phyloP scores from a whole-genome alignment of 2,329 filamentous ascomycete species.

The Fusarium pseudonygamai region DNA sequence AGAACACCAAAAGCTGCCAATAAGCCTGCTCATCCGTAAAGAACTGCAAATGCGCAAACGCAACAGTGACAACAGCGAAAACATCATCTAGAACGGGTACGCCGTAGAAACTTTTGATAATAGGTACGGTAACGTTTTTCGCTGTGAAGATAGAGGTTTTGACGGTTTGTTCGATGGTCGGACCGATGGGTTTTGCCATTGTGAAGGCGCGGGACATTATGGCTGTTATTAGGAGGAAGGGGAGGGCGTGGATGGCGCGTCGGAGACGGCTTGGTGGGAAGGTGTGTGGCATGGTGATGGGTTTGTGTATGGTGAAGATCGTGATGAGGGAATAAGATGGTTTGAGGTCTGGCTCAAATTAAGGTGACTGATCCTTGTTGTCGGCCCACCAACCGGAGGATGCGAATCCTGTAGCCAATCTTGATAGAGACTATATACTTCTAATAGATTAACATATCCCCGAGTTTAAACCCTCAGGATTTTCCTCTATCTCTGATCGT shows the following conservation, averaged over 20 bases:
- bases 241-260: slow-evolving; percentile 32
- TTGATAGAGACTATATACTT: not conserved
- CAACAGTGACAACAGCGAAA: slow-evolving; percentile 27
- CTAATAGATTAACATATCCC: too few species aligned
- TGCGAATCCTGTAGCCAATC: not conserved
- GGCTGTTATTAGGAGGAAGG: slow-evolving; percentile 30
- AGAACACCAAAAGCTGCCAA: slow-evolving; percentile 43
- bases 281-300: not conserved
- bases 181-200: slow-evolving; percentile 33
- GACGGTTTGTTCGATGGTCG: slow-evolving; percentile 7
- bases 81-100: slow-evolving; percentile 34
- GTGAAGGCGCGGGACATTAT: slow-evolving; percentile 36
- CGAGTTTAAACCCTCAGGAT: too few species aligned
- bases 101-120: slow-evolving; percentile 35
- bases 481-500: rapidly evolving
- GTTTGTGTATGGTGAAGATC: not conserved
- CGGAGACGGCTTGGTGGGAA: not conserved
- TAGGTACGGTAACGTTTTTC: slow-evolving; percentile 1
- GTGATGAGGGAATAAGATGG: not conserved
- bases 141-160: slow-evolving; percentile 1
- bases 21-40: slow-evolving; percentile 32
- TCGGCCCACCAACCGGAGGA: slow-evolving; percentile 7
- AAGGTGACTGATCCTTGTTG: not conserved
- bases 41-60: slow-evolving; percentile 41
- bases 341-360: too few species aligned